Evolutionary conservation across 495 filamentous ascomycete genomes (phyloP).

Genomic region (Penicillium ucsense): DNA sequence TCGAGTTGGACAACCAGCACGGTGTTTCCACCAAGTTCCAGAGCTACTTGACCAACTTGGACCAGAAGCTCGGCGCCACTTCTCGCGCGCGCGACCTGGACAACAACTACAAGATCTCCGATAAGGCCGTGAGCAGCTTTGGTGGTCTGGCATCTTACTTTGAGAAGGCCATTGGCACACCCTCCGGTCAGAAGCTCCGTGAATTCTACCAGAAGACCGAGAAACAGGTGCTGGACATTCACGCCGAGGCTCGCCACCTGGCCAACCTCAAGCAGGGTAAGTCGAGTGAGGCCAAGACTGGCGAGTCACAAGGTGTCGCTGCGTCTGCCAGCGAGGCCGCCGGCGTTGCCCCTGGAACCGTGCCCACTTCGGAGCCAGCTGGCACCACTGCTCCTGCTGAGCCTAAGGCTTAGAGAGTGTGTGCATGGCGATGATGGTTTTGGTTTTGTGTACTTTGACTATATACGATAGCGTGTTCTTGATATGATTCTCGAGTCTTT

Average conservation of each 20-base stretch:
- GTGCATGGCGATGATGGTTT: background rate
- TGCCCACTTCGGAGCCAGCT: conserved; percentile 10
- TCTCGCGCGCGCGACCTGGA: conserved; percentile 71
- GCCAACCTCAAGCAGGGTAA: conserved; percentile 76
- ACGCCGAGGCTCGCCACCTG: conserved; percentile 76
- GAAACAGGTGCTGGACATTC: conserved; percentile 87
- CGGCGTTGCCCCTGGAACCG: conserved; percentile 5
- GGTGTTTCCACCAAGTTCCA: conserved; percentile 73
- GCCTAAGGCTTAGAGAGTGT: conserved; percentile 16
- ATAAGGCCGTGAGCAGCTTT: conserved; percentile 54
- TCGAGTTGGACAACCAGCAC: conserved; percentile 84
- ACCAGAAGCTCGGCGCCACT: conserved; percentile 69
- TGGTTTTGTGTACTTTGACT: too few relatives aligned
- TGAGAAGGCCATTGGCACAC: conserved; percentile 78
- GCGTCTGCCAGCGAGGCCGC: conserved; percentile 13
- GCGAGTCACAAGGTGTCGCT: conserved; percentile 6
- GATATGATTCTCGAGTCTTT: too few relatives aligned
- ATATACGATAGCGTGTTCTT: too few relatives aligned
- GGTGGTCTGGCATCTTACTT: conserved; percentile 71
- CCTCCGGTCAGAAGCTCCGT: conserved; percentile 75
- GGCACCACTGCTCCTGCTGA: conserved; percentile 19
- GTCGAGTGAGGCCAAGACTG: conserved; percentile 32
- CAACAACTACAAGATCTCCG: conserved; percentile 60
- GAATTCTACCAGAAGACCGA: conserved; percentile 72
- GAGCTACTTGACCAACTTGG: conserved; percentile 59